phyloP scores from a whole-genome alignment of 202 grass and related monocot species.

The Digitaria exilis region DNA sequence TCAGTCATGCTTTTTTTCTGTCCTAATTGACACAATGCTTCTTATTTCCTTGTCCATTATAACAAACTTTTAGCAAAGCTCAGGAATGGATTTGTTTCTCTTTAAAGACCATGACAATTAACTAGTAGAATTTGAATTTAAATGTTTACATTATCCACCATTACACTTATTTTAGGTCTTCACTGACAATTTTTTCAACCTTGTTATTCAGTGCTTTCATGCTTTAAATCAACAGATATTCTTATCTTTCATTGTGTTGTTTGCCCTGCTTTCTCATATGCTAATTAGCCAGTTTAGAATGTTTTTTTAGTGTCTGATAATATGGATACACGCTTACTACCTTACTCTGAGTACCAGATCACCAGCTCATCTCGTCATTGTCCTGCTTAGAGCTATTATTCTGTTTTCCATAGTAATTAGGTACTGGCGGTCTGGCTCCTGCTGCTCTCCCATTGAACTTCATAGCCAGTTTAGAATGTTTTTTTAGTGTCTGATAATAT shows the following conservation, averaged over 20 bases:
- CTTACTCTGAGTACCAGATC: background rate
- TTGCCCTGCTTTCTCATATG: background rate
- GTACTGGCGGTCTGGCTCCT: background rate
- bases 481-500: no score
- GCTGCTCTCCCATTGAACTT: background rate
- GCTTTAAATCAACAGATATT: background rate
- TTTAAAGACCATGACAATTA: background rate
- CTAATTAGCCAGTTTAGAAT: background rate
- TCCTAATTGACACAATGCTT: background rate
- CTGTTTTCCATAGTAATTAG: background rate
- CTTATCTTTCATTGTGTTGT: background rate
- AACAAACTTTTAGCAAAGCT: background rate
- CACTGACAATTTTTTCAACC: background rate
- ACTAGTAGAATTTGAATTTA: background rate
- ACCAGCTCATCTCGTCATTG: background rate
- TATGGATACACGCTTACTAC: background rate
- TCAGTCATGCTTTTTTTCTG: background rate
- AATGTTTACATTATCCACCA: background rate
- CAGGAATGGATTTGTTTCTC: background rate
- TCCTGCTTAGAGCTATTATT: background rate
- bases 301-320: background rate
- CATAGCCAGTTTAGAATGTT: no score
- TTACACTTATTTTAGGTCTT: background rate
- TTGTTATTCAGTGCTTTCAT: conserved; percentile 1
- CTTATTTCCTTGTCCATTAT: background rate